Base-by-base conservation (phyloP, 208 protist species). In the Wallacemonas sp. region DNA sequence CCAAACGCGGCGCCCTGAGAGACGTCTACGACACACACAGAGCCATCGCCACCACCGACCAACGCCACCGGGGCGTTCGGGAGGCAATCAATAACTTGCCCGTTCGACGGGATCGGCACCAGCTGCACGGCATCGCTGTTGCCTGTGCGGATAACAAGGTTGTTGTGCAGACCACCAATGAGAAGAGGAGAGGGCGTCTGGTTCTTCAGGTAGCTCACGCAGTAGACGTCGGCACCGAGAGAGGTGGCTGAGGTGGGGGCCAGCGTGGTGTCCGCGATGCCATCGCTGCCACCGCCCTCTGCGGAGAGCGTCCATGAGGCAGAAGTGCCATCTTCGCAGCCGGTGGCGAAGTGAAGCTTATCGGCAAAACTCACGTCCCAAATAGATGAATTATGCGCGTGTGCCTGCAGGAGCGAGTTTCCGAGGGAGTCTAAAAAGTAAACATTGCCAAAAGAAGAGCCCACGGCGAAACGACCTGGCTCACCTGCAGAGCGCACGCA, bases 381-480 rank as follows among this genome's bases (percentile, higher is more conserved):
- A 55, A 94, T 90, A 12, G 84, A 78, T 39, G 75, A 70, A 39
- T 89, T 79, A 71, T 94, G 88, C 2, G 72, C 80, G 74, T 94
- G 88, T 1, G 83, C 76, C 68, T 91, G 84, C 45, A 94, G 67
- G n/a, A 94, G 75, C 19, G 88, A 90, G 62, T 90, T 88, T 5
- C 88, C 88, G 12, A 87, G 71, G 6, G 72, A 68, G 58, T 94
- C 88, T 3, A 94, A 54, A 62, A 94, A 90, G 81, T 94, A 94
- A 4, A 94, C 73, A 63, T 94, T 91, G 47, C 88, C 88, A 62
- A 82, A 72, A 17, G 80, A 86, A 5, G 82, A 90, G 60, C 88
- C 84, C 17, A 94, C 80, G 3, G 88, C 88, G 71, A 88, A 87
- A 56, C 84, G 88, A 24, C 82, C 82, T 2, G 62, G 44, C 54